Percentiles rank a stretch among this genome's conserved stretches.
Evolutionary conservation across 495 filamentous ascomycete species (phyloP).

Genomic region (Penicillium odoratum): DNA sequence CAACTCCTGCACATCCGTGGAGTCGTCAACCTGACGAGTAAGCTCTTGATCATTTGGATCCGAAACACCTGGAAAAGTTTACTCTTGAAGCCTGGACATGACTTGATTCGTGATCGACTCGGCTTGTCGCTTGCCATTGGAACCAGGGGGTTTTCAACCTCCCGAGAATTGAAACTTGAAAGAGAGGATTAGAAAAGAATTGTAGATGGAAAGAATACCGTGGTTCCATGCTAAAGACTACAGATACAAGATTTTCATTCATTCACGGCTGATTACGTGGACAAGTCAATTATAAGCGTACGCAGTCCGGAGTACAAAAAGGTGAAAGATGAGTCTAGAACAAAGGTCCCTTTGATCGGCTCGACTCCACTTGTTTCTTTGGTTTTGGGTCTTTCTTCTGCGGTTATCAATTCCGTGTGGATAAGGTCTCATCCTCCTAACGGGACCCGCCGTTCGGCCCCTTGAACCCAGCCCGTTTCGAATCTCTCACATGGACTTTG

Average conservation of each 20-base stretch:
- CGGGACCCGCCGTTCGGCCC: constrained; percentile 21
- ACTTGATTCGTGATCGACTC: neutral
- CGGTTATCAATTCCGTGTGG: constrained; percentile 16
- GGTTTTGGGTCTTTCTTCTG: neutral
- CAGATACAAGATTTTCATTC: too few species aligned
- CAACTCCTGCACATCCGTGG: constrained; percentile 11
- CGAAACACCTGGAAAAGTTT: constrained; percentile 21
- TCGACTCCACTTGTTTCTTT: neutral
- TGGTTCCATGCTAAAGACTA: too few species aligned
- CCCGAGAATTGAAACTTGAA: neutral
- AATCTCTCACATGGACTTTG: constrained; percentile 27
- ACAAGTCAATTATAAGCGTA: too few species aligned
- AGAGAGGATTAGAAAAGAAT: neutral
- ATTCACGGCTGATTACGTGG: too few species aligned
- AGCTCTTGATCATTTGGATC: constrained; percentile 18
- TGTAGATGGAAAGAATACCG: too few species aligned
- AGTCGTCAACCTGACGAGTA: constrained; percentile 16
- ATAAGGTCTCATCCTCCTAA: constrained; percentile 16
- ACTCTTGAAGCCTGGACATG: neutral
- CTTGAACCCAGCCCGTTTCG: constrained; percentile 19
- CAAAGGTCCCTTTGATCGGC: neutral
- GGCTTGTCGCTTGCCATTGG: neutral
- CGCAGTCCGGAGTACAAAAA: neutral
- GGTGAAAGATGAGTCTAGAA: neutral
- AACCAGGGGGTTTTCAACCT: neutral